Conservation (phyloP, 2,329 filamentous ascomycete genomes). For the Cordyceps sp. region DNA sequence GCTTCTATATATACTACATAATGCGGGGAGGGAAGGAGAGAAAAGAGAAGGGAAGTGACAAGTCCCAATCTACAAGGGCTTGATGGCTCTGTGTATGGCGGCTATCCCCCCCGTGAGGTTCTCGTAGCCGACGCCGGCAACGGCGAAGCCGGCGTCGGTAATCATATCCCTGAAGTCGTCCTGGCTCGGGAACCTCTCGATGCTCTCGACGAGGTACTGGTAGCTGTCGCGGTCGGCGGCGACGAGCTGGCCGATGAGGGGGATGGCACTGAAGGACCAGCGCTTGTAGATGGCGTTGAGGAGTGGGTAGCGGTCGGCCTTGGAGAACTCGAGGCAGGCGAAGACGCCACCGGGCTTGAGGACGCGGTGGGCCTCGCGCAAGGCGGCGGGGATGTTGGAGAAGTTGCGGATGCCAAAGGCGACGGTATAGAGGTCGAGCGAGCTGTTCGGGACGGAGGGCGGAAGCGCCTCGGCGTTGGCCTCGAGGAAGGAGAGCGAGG, state of each 20-base stretch:
- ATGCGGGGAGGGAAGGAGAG: not conserved
- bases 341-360: conserved; percentile 92
- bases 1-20: too few species aligned
- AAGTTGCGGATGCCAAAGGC: conserved; percentile 97
- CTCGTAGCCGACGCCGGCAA: conserved; percentile 73
- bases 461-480: conserved; percentile 74
- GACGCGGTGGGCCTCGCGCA: conserved; percentile 72
- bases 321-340: conserved; percentile 89
- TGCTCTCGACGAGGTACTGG: conserved; percentile 97
- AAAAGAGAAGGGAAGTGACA: not conserved
- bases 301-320: conserved; percentile 56
- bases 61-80: conserved; percentile 34
- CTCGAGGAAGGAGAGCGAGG: conserved; percentile 58
- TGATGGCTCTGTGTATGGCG: conserved; percentile 92
- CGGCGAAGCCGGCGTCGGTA: conserved; percentile 64
- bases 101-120: conserved; percentile 85
- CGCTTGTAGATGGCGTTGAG: conserved; percentile 82
- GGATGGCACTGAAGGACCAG: conserved; percentile 92
- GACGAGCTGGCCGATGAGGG: conserved; percentile 86
- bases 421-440: conserved; percentile 91
- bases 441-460: conserved; percentile 43
- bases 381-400: conserved; percentile 70
- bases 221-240: conserved; percentile 91
- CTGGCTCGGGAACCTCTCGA: conserved; percentile 82
- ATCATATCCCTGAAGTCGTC: conserved; percentile 75